Percentiles rank a stretch among this genome's conserved stretches.
Conservation (phyloP, 176 grass and related monocot species). For the Microstegium vimineum region DNA sequence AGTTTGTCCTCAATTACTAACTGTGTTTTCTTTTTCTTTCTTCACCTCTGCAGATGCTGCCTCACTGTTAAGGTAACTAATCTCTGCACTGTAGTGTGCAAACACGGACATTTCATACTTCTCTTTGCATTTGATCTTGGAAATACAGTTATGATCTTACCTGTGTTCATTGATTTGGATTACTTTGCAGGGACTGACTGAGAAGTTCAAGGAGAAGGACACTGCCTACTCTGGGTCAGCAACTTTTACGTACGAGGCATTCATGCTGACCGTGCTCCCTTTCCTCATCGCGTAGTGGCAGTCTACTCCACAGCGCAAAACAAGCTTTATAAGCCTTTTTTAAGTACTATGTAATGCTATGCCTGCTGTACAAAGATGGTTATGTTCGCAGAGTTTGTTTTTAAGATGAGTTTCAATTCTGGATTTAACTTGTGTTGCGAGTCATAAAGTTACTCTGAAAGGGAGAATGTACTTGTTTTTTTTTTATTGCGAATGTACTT, state of each 20-base stretch:
- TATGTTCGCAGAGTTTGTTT: neutral
- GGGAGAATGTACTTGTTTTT: neutral
- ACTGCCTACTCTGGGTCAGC: constrained; percentile 60
- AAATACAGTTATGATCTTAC: neutral
- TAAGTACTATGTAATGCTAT: neutral
- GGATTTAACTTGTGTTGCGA: neutral
- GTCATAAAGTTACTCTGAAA: neutral
- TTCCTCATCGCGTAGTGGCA: constrained; percentile 64
- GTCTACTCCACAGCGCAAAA: neutral
- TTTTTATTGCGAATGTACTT: too few species aligned
- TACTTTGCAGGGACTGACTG: constrained; percentile 75
- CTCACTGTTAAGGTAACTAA: constrained; percentile 90
- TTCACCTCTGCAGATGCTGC: constrained; percentile 64
- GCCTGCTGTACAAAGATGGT: neutral
- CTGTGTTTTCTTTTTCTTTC: constrained; percentile 16
- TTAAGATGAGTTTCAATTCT: neutral
- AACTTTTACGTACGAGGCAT: constrained; percentile 79
- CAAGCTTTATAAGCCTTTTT: neutral
- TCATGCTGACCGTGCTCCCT: constrained; percentile 86
- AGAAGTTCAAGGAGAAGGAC: constrained; percentile 97
- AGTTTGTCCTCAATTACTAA: neutral
- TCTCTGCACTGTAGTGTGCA: neutral
- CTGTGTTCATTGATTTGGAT: neutral
- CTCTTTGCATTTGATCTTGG: neutral
- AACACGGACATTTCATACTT: neutral